Evolutionary conservation across 2,329 filamentous ascomycete genomes (phyloP).

Genomic region (Xylariaceae sp.): DNA sequence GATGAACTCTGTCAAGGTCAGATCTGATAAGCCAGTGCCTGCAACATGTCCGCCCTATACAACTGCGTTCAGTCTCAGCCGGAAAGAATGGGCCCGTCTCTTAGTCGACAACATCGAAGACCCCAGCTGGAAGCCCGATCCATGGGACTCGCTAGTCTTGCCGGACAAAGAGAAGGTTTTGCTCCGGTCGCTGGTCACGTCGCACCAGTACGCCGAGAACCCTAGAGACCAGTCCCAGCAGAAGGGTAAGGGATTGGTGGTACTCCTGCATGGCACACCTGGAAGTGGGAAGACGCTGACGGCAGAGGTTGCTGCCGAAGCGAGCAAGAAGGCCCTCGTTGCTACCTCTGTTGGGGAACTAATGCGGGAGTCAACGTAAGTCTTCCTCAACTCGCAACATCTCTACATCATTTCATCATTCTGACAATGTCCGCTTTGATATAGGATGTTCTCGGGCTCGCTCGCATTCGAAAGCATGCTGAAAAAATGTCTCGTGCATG

Average conservation of each 20-base stretch:
- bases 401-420: not conserved
- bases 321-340: conserved; percentile 22
- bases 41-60: conserved; percentile 27
- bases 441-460: conserved; percentile 14
- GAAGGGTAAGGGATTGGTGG: conserved; percentile 37
- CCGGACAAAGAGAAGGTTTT: conserved; percentile 25
- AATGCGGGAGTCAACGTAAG: conserved; percentile 17
- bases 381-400: not conserved
- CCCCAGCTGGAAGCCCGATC: conserved; percentile 21
- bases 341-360: conserved; percentile 26
- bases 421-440: conserved; percentile 2
- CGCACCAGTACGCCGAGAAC: conserved; percentile 23
- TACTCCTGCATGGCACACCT: conserved; percentile 35
- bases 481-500: conserved; percentile 25
- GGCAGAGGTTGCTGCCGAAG: conserved; percentile 32
- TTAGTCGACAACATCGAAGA: conserved; percentile 24
- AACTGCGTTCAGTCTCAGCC: conserved; percentile 24
- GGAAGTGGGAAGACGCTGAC: conserved; percentile 39
- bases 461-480: conserved; percentile 24
- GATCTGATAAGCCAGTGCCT: conserved; percentile 15
- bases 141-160: conserved; percentile 26
- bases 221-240: conserved; percentile 23
- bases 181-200: conserved; percentile 26
- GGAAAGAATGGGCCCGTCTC: conserved; percentile 26
- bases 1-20: conserved; percentile 12